Base-by-base conservation (phyloP, 495 filamentous ascomycete species). In the Umbilicaria muhlenbergii region DNA sequence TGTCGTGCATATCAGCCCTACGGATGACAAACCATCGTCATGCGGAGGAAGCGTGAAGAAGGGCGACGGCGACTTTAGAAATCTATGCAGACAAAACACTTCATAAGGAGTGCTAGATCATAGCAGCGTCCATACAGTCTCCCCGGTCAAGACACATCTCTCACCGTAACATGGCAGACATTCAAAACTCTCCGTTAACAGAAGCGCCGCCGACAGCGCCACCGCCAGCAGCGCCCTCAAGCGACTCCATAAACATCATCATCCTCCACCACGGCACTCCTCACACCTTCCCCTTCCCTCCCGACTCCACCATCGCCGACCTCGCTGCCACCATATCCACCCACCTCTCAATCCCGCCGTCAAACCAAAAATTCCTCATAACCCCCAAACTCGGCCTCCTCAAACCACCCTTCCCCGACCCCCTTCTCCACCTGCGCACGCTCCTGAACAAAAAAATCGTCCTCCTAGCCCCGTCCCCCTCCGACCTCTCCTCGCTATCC, bases 311-410 rank as follows among this genome's bases (percentile, higher is more conserved):
- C 8, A 59, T 80, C 38, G 39, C 69, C 56, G 80, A 85, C 62
- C 80, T 91, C 47, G 43, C 62, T 41, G 51, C 56, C 19, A 69
- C 83, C 49, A 58, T 75, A 39, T 50, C 56, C 18, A 56, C 51
- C 21, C 19, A 43, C 16, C 67, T 88, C 24, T 69, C 69, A 42
- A 79, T 91, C 45, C 80, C 83, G 3, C 48, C 62, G 18, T 51
- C 66, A 10, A 79, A 86, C 60, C 84, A 88, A 57, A 88, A 87
- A 54, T 68, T 84, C 58, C 74, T 88, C 56, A 73, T 81, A 51
- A 65, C 78, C 5, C 70, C 81, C 12, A 77, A 81, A 55, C 66
- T 76, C 41, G 78, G 82, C 34, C 61, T 83, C 42, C 67, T 78
- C 35, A 81, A 80, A 50, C 65, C 73, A 1, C 78, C 81, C 8